phyloP scores from a whole-genome alignment of 352 stramenopile species.

The Phytophthora agathidicida region DNA sequence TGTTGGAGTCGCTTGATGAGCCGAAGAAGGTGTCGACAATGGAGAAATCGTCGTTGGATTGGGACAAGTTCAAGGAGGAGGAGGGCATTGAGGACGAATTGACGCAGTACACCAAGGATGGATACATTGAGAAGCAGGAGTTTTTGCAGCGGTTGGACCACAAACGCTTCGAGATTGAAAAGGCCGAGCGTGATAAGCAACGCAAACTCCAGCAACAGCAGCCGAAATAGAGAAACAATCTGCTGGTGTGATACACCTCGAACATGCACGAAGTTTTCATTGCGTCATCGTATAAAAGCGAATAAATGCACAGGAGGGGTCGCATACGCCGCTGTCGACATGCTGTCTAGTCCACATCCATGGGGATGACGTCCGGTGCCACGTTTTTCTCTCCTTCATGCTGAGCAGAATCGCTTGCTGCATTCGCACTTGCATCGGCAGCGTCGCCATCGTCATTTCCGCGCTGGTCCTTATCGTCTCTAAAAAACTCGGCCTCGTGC shows the following conservation, averaged over 20 bases:
- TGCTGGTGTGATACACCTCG: not conserved
- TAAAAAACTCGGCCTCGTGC: slow-evolving; percentile 86
- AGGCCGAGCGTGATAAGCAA: slow-evolving; percentile 83
- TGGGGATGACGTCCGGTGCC: slow-evolving; percentile 71
- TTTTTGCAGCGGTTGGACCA: slow-evolving; percentile 92
- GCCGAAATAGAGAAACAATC: slow-evolving; percentile 28
- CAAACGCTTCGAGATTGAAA: slow-evolving; percentile 91
- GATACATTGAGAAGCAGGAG: slow-evolving; percentile 96
- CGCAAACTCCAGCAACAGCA: slow-evolving; percentile 58
- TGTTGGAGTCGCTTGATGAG: slow-evolving; percentile 86
- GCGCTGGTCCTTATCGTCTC: slow-evolving; percentile 76
- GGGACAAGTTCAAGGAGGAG: slow-evolving; percentile 95
- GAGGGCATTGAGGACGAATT: slow-evolving; percentile 93
- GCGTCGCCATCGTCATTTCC: slow-evolving; percentile 59
- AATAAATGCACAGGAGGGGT: slow-evolving; percentile 5
- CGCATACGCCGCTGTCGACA: not conserved
- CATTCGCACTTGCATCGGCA: slow-evolving; percentile 25
- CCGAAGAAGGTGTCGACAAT: slow-evolving; percentile 95
- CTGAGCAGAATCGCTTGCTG: slow-evolving; percentile 29
- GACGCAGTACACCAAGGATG: slow-evolving; percentile 93
- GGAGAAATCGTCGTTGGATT: slow-evolving; percentile 95
- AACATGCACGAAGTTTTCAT: slow-evolving; percentile 2
- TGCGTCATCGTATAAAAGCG: slow-evolving; percentile 16
- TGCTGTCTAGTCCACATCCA: slow-evolving; percentile 71
- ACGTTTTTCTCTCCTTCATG: slow-evolving; percentile 49